phyloP scores from a whole-genome alignment of 768 basidiomycete species.

The Tubosaeta brunneosetosa region DNA sequence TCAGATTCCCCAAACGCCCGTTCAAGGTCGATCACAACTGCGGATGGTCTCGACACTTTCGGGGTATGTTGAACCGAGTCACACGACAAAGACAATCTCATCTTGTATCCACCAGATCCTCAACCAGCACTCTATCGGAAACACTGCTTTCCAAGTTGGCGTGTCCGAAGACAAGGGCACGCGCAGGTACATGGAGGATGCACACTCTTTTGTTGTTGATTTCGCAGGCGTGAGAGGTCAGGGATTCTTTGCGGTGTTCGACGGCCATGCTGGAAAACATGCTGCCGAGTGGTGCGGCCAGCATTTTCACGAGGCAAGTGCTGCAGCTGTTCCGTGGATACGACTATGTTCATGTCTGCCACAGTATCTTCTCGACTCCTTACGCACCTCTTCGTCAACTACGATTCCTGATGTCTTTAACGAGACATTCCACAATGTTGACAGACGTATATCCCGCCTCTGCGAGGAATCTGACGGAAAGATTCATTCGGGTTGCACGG shows the following conservation, averaged over 20 bases:
- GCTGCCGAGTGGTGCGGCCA: slow-evolving; percentile 98
- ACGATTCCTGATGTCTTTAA: slow-evolving; percentile 87
- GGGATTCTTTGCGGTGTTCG: slow-evolving; percentile 97
- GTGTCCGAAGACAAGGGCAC: slow-evolving; percentile 85
- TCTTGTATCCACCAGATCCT: slow-evolving; percentile 26
- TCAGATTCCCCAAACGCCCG: slow-evolving; percentile 71
- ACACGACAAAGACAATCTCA: background rate
- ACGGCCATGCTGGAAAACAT: slow-evolving; percentile 97
- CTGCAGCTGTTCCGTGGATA: background rate
- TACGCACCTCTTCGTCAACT: slow-evolving; percentile 53
- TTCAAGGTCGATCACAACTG: slow-evolving; percentile 76
- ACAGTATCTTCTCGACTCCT: slow-evolving; percentile 63
- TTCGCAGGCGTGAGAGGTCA: slow-evolving; percentile 89
- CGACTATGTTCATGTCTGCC: slow-evolving; percentile 6
- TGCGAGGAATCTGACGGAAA: slow-evolving; percentile 86
- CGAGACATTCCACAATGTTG: slow-evolving; percentile 91
- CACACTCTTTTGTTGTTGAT: slow-evolving; percentile 94
- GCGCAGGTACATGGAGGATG: slow-evolving; percentile 94
- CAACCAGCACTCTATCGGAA: slow-evolving; percentile 62
- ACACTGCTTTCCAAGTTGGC: slow-evolving; percentile 56
- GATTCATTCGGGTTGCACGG: slow-evolving; percentile 96
- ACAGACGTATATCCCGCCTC: slow-evolving; percentile 74
- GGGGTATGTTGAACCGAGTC: slow-evolving; percentile 50
- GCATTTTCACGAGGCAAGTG: slow-evolving; percentile 84
- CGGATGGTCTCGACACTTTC: slow-evolving; percentile 66